Evolutionary conservation across 2,329 filamentous ascomycete genomes (phyloP), one percentile per base, ranked within the genome.

Genomic region (Paraphoma chrysanthemicola): DNA sequence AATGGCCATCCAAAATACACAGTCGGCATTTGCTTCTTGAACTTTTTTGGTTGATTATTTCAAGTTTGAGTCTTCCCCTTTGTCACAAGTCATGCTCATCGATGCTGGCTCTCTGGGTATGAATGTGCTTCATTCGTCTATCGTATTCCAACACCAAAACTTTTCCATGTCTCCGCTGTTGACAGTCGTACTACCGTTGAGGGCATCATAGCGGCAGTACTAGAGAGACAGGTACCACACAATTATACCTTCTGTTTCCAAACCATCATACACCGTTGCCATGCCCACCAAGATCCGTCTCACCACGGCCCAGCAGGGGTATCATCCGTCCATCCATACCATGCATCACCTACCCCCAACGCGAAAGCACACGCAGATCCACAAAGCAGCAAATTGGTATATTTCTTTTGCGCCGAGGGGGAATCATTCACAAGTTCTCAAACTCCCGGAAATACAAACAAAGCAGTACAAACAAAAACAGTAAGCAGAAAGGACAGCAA

Each of bases 301-400:
- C 62, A 65, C 66, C 62, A 65, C 62, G 60, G 62, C 51, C 39
- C 54, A 44, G 51, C 51, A 45, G 46, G 63, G 63, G 62, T 67
- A 65, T 68, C 63, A 62, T 66, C 57, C 58, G 18, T 61, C 28
- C 51, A 29, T 47, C 41, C 58, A n/a, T 54, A 23, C 51, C 44
- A 33, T 44, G 44, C 48, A 50, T 50, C 51, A 38, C 45, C 41
- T 23, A 39, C 28, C 53, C 33, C 14, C 51, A 43, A 45, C 39
- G 12, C 41, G 29, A 55, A 55, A 39, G 39, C 42, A 53, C 43
- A 18, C 42, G 50, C 18, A 55, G 57, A 60, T 56, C 53, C 60
- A 67, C 60, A 67, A 71, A 73, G 73, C 70, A 72, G 69, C 72
- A 76, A 75, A 75, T 74, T 76, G 74, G 74, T 77, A 77, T 77